These are phyloP conservation scores for Pseudogymnoascus sp. DNA, from an alignment of 2,329 filamentous ascomycete genomes.

Conservation along the genomic window DNA sequence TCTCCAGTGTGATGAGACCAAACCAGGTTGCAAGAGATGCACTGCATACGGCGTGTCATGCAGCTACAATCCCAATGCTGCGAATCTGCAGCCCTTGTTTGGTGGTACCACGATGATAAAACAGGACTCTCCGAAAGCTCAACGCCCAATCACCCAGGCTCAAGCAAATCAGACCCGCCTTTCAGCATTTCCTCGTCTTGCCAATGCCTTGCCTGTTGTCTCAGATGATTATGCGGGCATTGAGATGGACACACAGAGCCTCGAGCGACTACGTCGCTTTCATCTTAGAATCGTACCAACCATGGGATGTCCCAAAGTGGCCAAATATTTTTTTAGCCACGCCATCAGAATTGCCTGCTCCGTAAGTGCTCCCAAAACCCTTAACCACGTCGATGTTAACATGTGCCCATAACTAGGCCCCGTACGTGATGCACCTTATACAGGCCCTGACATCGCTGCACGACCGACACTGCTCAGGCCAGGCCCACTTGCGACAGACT, in stretches of 20 bases:
- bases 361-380: constrained; percentile 27
- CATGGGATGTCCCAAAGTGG: constrained; percentile 29
- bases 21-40: constrained; percentile 42
- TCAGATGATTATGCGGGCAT: constrained; percentile 11
- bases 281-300: constrained; percentile 35
- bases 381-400: constrained; percentile 18
- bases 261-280: constrained; percentile 36
- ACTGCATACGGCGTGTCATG: constrained; percentile 39
- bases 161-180: background rate
- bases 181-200: background rate
- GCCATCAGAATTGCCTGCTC: constrained; percentile 33
- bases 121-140: background rate
- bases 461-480: constrained; percentile 35
- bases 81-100: constrained; percentile 29
- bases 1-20: constrained; percentile 44
- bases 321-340: constrained; percentile 30
- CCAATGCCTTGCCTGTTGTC: background rate
- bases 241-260: constrained; percentile 18
- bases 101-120: constrained; percentile 20
- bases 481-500: constrained; percentile 21
- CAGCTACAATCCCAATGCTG: constrained; percentile 33
- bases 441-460: constrained; percentile 45
- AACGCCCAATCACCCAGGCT: background rate
- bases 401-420: constrained; percentile 6
- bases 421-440: constrained; percentile 46